These are phyloP conservation scores for Paraglomus brasilianum DNA, from an alignment of 192 early-diverging fungal species.

Conservation along the genomic window DNA sequence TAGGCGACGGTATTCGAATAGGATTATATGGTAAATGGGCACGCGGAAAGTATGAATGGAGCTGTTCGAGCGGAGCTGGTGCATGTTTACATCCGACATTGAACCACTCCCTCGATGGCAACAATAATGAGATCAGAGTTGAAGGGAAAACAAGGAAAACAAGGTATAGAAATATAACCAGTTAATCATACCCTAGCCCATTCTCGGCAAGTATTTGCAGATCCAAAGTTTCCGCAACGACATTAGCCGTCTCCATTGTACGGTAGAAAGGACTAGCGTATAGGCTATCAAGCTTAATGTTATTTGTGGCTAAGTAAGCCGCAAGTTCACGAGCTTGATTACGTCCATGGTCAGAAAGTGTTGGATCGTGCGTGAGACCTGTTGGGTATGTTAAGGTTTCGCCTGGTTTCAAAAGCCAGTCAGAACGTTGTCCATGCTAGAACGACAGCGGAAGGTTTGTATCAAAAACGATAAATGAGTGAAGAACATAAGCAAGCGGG, in stretches of 20 bases:
- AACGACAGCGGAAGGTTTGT: not conserved
- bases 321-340: slow-evolving; percentile 4
- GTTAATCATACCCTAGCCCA: too few relatives aligned
- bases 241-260: too few relatives aligned
- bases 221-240: too few relatives aligned
- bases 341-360: slow-evolving; percentile 5
- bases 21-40: not conserved
- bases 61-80: not conserved
- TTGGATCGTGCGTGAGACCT: not conserved
- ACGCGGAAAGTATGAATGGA: not conserved
- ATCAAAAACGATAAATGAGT: not conserved
- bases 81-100: too few relatives aligned
- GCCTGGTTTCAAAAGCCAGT: not conserved
- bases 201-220: too few relatives aligned
- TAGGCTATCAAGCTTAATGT: too few relatives aligned
- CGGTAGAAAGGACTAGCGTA: too few relatives aligned
- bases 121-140: too few relatives aligned
- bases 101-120: too few relatives aligned
- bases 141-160: too few relatives aligned
- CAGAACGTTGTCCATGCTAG: not conserved
- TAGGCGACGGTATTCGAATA: not conserved
- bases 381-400: not conserved
- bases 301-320: not conserved
- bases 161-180: too few relatives aligned
- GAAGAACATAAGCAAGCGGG: not conserved